Evolutionary conservation across 805 yeast species (phyloP).

Genomic region (Sugiyamaella smithiae): DNA sequence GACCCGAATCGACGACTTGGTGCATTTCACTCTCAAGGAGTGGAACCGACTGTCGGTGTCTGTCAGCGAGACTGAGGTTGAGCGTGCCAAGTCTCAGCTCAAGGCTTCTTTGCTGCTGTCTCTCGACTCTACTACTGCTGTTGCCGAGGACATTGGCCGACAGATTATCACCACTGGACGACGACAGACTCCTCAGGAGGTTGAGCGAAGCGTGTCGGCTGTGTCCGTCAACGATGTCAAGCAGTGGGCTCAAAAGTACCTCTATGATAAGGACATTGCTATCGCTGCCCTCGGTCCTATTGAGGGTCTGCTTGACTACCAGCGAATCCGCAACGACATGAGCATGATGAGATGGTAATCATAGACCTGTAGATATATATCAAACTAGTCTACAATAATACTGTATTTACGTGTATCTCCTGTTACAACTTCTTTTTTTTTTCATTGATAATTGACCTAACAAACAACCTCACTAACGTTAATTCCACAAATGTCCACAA

Average conservation of each 20-base stretch:
- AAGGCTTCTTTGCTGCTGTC: slow-evolving; percentile 88
- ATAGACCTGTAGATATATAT: too few species aligned
- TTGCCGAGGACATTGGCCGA: slow-evolving; percentile 97
- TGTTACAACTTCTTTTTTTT: too few species aligned
- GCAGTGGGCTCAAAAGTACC: slow-evolving; percentile 81
- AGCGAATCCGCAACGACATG: slow-evolving; percentile 53
- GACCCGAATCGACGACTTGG: slow-evolving; percentile 60
- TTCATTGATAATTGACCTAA: too few species aligned
- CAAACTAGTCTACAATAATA: not conserved
- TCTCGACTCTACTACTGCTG: slow-evolving; percentile 90
- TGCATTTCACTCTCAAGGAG: slow-evolving; percentile 75
- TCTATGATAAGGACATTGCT: slow-evolving; percentile 77
- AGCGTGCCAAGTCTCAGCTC: slow-evolving; percentile 89
- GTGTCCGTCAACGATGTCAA: slow-evolving; percentile 78
- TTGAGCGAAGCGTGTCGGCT: slow-evolving; percentile 69
- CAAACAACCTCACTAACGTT: too few species aligned
- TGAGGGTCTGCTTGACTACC: slow-evolving; percentile 63
- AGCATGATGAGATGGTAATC: slow-evolving; percentile 39
- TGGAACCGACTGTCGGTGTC: slow-evolving; percentile 86
- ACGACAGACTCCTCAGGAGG: slow-evolving; percentile 69
- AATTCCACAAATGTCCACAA: not conserved
- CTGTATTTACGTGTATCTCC: too few species aligned
- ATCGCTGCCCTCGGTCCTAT: slow-evolving; percentile 90
- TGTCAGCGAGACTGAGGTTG: slow-evolving; percentile 82
- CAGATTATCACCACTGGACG: slow-evolving; percentile 93